Evolutionary conservation across 768 basidiomycete species (phyloP).

Genomic region (Rhizopogon sp.): DNA sequence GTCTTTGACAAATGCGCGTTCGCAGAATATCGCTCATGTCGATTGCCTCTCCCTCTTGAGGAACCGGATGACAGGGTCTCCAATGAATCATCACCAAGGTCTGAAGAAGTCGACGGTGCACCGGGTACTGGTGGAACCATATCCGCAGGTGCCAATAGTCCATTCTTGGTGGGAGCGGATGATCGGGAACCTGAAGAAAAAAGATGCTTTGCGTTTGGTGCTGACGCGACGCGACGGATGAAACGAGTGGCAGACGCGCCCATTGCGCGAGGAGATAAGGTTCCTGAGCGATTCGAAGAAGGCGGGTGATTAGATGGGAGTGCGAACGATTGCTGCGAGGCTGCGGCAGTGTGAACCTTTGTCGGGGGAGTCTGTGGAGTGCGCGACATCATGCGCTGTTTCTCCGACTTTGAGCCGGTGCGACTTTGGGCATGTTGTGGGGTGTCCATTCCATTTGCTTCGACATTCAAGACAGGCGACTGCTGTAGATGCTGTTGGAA

Average conservation of each 20-base stretch:
- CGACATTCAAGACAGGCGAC: slow-evolving; percentile 6
- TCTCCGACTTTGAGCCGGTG: slow-evolving; percentile 43
- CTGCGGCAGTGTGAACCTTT: slow-evolving; percentile 24
- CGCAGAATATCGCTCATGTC: slow-evolving; percentile 32
- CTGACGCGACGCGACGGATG: slow-evolving; percentile 92
- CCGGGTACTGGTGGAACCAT: slow-evolving; percentile 51
- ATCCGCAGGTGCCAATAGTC: slow-evolving; percentile 69
- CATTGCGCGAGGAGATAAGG: slow-evolving; percentile 65
- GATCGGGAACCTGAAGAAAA: slow-evolving; percentile 62
- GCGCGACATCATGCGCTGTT: slow-evolving; percentile 40
- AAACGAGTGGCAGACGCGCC: slow-evolving; percentile 79
- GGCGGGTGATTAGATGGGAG: slow-evolving; percentile 22
- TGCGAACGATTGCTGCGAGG: slow-evolving; percentile 38
- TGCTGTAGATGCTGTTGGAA: slow-evolving; percentile 7
- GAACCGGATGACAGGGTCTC: slow-evolving; percentile 79
- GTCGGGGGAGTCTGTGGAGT: slow-evolving; percentile 30
- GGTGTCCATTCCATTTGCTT: slow-evolving; percentile 14
- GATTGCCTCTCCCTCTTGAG: slow-evolving; percentile 49
- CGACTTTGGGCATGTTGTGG: slow-evolving; percentile 21
- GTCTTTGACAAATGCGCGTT: slow-evolving; percentile 28
- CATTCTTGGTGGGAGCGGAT: slow-evolving; percentile 64
- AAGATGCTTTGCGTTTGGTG: slow-evolving; percentile 92
- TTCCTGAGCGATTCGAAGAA: slow-evolving; percentile 36
- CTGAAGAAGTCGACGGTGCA: slow-evolving; percentile 42
- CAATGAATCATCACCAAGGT: slow-evolving; percentile 63